Evolutionary conservation across 2,329 filamentous ascomycete genomes (phyloP), one percentile per base, ranked within the genome.

Genomic region (Aspergillus fumigatiaffinis): DNA sequence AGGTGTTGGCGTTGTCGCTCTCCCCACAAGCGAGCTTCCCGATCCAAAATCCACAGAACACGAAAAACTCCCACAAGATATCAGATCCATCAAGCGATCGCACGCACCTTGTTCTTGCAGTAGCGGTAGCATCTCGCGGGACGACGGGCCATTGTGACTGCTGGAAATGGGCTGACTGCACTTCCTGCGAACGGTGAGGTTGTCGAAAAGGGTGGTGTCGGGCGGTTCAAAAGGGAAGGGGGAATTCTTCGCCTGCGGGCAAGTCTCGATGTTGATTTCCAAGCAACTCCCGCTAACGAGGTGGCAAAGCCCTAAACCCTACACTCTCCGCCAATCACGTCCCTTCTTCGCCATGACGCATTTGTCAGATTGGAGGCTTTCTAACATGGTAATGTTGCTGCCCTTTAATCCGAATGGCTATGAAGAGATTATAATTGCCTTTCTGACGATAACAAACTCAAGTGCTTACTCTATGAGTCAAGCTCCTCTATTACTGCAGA

Each of bases 21-120:
- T 56, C 62, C 65, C 69, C 71, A 73, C 68, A 72, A 70, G 64
- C 66, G 65, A 71, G 61, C 54, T 61, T 56, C 56, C 60, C 59
- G 51, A 56, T 51, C 52, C 44, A 56, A 62, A 61, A 65, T 51
- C 56, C 55, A 67, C 66, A 69, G 62, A 71, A 66, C 61, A 67
- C 59, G 55, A 56, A 55, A 61, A 57, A 58, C 32, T 38, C 32
- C 32, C 32, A 38, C 32, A 55, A 59, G 54, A 35, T 32, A 57
- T 63, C 60, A 61, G 55, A 63, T 23, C 44, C 56, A 57, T 63
- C 59, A 52, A 57, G 53, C 51, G 10, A 58, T 65, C 63, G 57
- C 35, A 60, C 89, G 82, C 79, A 96, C 92, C 92, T 97, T 97
- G 89, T 97, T 99, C 91, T 99, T 99, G 92, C 94, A 99, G 90